Conservation (phyloP, 345 rosid species). For the Gossypium anomalum region DNA sequence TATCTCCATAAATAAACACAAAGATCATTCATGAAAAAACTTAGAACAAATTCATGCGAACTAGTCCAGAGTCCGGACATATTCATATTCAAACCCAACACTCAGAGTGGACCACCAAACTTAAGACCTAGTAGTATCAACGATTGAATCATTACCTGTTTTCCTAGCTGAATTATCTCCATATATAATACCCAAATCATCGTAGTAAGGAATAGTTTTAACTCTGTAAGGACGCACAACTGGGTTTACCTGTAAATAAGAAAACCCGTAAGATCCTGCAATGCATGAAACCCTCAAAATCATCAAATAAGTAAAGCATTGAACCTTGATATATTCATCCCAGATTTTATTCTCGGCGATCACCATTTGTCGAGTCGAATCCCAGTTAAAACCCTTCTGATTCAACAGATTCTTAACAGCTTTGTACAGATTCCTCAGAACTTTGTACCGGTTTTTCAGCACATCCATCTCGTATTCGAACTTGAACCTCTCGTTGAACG, state of each 20-base stretch:
- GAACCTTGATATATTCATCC: slow-evolving; percentile 76
- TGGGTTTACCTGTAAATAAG: slow-evolving; percentile 44
- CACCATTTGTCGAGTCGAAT: slow-evolving; percentile 60
- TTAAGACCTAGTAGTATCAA: background rate
- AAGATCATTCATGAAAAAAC: slow-evolving; percentile 8
- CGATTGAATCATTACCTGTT: slow-evolving; percentile 36
- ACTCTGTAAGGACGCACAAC: slow-evolving; percentile 55
- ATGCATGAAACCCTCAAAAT: background rate
- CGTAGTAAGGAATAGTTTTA: slow-evolving; percentile 62
- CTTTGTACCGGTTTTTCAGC: slow-evolving; percentile 63
- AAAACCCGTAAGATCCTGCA: slow-evolving; percentile 12
- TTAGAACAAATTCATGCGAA: no score
- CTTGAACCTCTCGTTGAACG: slow-evolving; percentile 60
- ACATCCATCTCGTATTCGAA: slow-evolving; percentile 63
- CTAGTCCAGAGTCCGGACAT: background rate
- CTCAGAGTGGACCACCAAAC: background rate
- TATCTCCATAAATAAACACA: slow-evolving; percentile 41
- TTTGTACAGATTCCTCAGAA: slow-evolving; percentile 56
- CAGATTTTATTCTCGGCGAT: slow-evolving; percentile 55
- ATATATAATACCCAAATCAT: slow-evolving; percentile 45
- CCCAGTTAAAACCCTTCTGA: slow-evolving; percentile 65
- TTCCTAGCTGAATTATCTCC: slow-evolving; percentile 41
- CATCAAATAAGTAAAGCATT: background rate
- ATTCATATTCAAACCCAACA: background rate
- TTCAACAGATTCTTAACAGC: slow-evolving; percentile 53